Conservation (phyloP, 2,329 filamentous ascomycete genomes). For the Alternaria burnsii region DNA sequence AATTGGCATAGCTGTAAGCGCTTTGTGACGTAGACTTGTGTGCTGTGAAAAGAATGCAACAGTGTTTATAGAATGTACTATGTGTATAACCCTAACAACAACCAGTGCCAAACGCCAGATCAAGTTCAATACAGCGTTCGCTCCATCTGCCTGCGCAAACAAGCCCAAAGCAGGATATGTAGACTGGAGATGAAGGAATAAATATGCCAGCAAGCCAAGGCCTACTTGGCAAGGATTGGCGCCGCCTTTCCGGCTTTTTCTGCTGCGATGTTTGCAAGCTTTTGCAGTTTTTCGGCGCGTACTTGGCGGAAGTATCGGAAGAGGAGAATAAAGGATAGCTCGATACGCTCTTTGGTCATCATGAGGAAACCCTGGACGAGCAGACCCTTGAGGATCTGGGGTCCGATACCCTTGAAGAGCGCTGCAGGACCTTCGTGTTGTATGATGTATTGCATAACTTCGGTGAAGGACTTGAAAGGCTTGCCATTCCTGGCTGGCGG, state of each 20-base stretch:
- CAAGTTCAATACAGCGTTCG: not conserved
- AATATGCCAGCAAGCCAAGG: not conserved
- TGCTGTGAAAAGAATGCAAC: not conserved
- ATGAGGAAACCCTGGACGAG: slow-evolving; percentile 95
- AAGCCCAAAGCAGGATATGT: slow-evolving; percentile 7
- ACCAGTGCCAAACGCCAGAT: slow-evolving; percentile 1
- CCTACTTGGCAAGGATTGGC: slow-evolving; percentile 45
- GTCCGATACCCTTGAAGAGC: slow-evolving; percentile 97
- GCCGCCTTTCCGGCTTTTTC: slow-evolving; percentile 57
- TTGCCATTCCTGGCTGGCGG: slow-evolving; percentile 84
- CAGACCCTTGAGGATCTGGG: slow-evolving; percentile 91
- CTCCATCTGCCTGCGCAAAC: not conserved
- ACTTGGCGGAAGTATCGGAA: slow-evolving; percentile 81
- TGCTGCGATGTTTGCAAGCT: slow-evolving; percentile 70
- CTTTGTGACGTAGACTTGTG: not conserved
- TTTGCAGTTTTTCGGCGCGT: slow-evolving; percentile 73
- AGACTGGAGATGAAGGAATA: slow-evolving; percentile 12
- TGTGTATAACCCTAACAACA: slow-evolving; percentile 2
- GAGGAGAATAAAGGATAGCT: slow-evolving; percentile 85
- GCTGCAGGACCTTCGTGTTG: slow-evolving; percentile 82
- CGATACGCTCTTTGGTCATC: slow-evolving; percentile 99
- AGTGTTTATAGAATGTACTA: slow-evolving; percentile 1
- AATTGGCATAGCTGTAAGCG: not conserved
- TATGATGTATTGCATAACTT: slow-evolving; percentile 95
- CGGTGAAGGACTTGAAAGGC: slow-evolving; percentile 90